Conservation (phyloP, 257 asterid species). For the Solanum arcanum region DNA sequence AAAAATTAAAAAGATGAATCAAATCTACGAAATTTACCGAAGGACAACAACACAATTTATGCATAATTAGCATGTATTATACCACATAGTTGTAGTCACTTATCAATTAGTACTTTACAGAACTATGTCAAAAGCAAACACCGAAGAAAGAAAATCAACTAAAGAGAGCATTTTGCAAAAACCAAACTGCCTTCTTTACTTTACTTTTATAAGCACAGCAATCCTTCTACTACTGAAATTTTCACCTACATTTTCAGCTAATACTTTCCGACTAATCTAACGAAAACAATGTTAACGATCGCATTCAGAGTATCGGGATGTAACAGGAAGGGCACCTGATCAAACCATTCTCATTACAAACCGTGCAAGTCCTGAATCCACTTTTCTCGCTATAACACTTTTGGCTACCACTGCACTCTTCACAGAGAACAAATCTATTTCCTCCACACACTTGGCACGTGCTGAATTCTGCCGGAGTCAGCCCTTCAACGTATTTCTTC, state of each 20-base stretch:
- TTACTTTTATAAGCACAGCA: background rate
- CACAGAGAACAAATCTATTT: conserved; percentile 54
- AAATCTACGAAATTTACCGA: background rate
- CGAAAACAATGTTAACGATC: background rate
- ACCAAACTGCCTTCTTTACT: background rate
- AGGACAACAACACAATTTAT: background rate
- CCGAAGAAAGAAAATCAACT: background rate
- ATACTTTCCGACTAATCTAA: background rate
- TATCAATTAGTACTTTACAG: background rate
- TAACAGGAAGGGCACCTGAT: conserved; percentile 94
- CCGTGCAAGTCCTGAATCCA: conserved; percentile 66
- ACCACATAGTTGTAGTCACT: background rate
- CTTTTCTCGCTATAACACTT: conserved; percentile 64
- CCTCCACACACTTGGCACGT: conserved; percentile 85
- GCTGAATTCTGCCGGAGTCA: conserved; percentile 28
- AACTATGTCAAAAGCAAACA: background rate
- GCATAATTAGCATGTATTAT: background rate
- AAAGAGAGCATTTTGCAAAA: background rate
- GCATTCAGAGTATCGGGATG: conserved; percentile 23
- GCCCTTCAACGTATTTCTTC: conserved; percentile 47
- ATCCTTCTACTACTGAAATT: background rate
- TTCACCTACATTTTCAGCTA: background rate
- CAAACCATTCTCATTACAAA: conserved; percentile 87
- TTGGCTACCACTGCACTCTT: conserved; percentile 73
- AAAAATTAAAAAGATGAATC: background rate